Conservation (phyloP, 169 alveolate species). For the Plasmodium knowlesi region DNA sequence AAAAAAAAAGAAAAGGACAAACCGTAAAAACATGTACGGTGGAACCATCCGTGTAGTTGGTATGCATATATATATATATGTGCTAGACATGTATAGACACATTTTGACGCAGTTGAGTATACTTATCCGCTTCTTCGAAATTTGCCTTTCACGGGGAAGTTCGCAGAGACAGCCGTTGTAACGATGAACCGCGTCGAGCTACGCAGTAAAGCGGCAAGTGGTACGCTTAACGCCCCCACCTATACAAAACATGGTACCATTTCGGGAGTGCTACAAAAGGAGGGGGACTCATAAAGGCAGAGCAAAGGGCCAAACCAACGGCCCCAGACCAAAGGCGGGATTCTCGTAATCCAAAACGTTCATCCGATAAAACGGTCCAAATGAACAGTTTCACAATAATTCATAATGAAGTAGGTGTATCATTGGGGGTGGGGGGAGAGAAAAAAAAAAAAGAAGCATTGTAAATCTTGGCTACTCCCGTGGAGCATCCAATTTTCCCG, state of each 20-base stretch:
- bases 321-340: not conserved
- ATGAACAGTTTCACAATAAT: not conserved
- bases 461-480: not conserved
- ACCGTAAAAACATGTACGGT: not conserved
- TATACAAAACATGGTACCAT: not conserved
- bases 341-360: not conserved
- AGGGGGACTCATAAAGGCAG: not conserved
- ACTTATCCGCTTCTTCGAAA: not conserved
- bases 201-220: not conserved
- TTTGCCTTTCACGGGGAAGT: not conserved
- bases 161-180: not conserved
- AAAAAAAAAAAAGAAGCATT: not conserved
- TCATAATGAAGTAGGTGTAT: not conserved
- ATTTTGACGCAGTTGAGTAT: not conserved
- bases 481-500: not conserved
- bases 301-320: not conserved
- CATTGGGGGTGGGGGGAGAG: not conserved
- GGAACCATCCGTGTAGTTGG: not conserved
- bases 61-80: not conserved
- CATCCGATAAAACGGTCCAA: not conserved
- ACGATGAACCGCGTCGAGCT: not conserved
- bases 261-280: not conserved
- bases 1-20: no score
- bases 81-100: not conserved
- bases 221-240: not conserved